Evolutionary conservation across 1,284 basidiomycete genomes (phyloP).

Genomic region (Xanthoconium separans): DNA sequence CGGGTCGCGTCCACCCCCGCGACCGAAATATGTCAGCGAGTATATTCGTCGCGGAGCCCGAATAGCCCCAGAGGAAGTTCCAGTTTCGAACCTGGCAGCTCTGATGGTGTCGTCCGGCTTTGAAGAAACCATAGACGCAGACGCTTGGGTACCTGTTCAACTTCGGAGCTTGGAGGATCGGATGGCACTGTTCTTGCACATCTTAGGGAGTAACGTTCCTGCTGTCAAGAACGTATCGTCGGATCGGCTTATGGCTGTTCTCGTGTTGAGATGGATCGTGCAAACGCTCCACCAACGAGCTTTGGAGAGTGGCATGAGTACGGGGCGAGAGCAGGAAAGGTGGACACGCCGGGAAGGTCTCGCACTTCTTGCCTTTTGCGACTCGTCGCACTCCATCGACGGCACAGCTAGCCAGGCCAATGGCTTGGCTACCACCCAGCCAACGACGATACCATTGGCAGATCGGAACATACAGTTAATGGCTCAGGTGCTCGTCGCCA

Average conservation of each 20-base stretch:
- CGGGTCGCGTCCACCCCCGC: conserved; percentile 26
- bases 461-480: conserved; percentile 71
- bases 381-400: not conserved
- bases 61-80: conserved; percentile 57
- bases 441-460: conserved; percentile 34
- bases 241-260: conserved; percentile 46
- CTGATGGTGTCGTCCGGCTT: conserved; percentile 44
- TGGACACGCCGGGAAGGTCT: conserved; percentile 70
- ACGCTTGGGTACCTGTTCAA: conserved; percentile 38
- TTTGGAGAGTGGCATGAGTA: conserved; percentile 43
- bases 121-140: conserved; percentile 24
- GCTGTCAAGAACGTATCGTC: conserved; percentile 46
- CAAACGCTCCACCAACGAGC: conserved; percentile 49
- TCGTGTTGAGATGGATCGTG: conserved; percentile 63
- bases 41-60: conserved; percentile 72
- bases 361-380: conserved; percentile 53
- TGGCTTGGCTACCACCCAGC: conserved; percentile 6
- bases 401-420: conserved; percentile 20
- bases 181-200: conserved; percentile 54
- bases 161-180: conserved; percentile 53
- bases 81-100: conserved; percentile 46
- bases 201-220: conserved; percentile 55
- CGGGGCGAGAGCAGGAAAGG: conserved; percentile 57
- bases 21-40: conserved; percentile 54
- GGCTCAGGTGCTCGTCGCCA: conserved; percentile 61